A percentile compares a stretch with the other conserved stretches of the same genome.
Evolutionary conservation across 129 eudicot species (phyloP).

Genomic region (Apium graveolens): DNA sequence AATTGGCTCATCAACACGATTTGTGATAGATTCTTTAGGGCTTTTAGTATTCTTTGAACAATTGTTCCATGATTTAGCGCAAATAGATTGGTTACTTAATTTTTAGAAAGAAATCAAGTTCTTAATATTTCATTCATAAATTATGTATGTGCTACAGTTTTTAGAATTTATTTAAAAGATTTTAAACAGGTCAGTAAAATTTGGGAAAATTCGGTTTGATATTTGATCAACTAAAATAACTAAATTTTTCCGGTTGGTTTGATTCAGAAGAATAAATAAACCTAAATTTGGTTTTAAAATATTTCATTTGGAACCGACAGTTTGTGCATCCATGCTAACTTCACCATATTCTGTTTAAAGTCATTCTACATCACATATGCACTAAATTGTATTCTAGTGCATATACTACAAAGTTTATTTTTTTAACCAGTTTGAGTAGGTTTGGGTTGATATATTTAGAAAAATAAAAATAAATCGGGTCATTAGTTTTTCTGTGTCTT

Average conservation of each 20-base stretch:
- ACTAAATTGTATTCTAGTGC: not conserved
- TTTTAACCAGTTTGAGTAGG: not conserved
- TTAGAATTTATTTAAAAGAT: not conserved
- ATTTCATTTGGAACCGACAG: not conserved
- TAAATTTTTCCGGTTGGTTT: not conserved
- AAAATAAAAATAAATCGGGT: too few relatives aligned
- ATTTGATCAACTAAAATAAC: not conserved
- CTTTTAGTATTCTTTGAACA: not conserved
- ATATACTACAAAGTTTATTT: not conserved
- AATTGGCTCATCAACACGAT: not conserved
- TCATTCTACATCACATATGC: not conserved
- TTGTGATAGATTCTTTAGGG: not conserved
- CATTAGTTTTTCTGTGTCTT: not conserved
- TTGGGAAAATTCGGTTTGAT: not conserved
- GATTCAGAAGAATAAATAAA: not conserved
- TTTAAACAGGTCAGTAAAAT: not conserved
- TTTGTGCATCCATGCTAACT: not conserved
- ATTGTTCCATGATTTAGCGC: not conserved
- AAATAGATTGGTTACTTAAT: not conserved
- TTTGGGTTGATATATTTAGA: not conserved
- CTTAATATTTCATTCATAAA: not conserved
- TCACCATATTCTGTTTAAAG: not conserved
- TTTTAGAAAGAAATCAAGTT: not conserved
- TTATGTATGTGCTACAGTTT: not conserved
- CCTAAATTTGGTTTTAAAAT: too few relatives aligned